A percentile compares a stretch with the other conserved stretches of the same genome.
These are phyloP conservation scores for Neostapfia colusana DNA, from an alignment of 176 grass and related monocot genomes.

Conservation along the genomic window DNA sequence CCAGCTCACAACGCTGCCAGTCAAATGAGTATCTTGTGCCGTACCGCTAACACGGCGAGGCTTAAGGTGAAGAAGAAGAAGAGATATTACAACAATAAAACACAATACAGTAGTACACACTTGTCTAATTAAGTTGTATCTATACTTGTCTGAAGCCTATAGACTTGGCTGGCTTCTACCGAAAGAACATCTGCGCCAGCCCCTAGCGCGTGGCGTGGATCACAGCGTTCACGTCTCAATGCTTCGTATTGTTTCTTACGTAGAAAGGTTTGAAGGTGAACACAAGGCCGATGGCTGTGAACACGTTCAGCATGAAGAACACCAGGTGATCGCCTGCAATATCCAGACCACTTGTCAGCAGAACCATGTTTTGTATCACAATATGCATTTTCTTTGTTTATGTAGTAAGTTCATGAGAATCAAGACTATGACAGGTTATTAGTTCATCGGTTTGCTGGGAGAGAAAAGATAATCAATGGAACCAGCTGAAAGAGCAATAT, in stretches of 20 bases:
- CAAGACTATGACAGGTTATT: background rate
- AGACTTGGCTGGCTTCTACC: background rate
- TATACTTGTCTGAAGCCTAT: background rate
- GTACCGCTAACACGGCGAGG: background rate
- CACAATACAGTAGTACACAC: background rate
- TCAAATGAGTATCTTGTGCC: background rate
- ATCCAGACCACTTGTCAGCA: slow-evolving; percentile 8
- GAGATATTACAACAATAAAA: slow-evolving; percentile 6
- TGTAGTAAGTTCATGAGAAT: background rate
- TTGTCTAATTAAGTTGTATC: background rate
- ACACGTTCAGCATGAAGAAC: slow-evolving; percentile 56
- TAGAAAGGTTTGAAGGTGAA: slow-evolving; percentile 53
- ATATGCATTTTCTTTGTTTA: background rate
- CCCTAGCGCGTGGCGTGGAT: background rate
- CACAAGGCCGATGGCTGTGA: slow-evolving; percentile 35
- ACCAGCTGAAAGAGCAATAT: background rate
- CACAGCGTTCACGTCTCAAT: slow-evolving; percentile 7
- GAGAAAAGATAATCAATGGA: background rate
- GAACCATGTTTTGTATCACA: background rate
- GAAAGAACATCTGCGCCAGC: background rate
- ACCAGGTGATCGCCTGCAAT: slow-evolving; percentile 60
- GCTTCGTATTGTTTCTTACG: slow-evolving; percentile 14
- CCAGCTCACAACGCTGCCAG: background rate
- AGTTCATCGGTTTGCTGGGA: background rate
- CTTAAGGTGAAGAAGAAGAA: background rate